A percentile compares a stretch with the other conserved stretches of the same genome.
Conservation (phyloP, 257 asterid genomes). For the Scutellaria galericulata region DNA sequence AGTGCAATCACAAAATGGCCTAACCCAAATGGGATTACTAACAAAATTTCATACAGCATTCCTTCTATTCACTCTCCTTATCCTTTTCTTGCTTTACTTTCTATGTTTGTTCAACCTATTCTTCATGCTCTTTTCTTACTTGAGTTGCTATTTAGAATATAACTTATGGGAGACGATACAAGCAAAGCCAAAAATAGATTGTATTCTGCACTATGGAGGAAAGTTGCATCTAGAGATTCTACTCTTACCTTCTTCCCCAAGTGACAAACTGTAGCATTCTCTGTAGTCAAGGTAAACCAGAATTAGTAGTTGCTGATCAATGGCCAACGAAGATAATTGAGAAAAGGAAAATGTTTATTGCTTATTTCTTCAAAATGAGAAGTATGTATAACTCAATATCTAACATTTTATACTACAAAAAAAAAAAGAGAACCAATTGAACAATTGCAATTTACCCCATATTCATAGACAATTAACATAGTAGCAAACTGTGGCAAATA, state of each 20-base stretch:
- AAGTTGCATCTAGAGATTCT: slow-evolving; percentile 18
- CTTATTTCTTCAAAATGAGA: slow-evolving; percentile 47
- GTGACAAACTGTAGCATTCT: slow-evolving; percentile 30
- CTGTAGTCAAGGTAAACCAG: slow-evolving; percentile 39
- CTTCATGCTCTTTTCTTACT: too few relatives aligned
- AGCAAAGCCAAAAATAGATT: slow-evolving; percentile 15
- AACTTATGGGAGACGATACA: background rate
- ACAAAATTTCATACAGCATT: too few relatives aligned
- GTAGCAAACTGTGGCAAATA: slow-evolving; percentile 52
- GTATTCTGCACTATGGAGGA: background rate
- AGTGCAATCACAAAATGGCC: too few relatives aligned
- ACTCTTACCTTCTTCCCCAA: slow-evolving; percentile 37
- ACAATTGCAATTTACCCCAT: slow-evolving; percentile 40
- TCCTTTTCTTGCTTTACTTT: too few relatives aligned
- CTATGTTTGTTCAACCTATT: too few relatives aligned
- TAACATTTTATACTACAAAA: slow-evolving; percentile 48
- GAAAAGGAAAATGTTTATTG: slow-evolving; percentile 36
- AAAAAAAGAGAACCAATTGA: slow-evolving; percentile 46
- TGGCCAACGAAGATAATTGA: background rate
- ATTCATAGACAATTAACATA: slow-evolving; percentile 35
- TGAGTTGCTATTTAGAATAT: too few relatives aligned
- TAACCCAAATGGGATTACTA: too few relatives aligned
- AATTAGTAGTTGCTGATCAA: slow-evolving; percentile 31
- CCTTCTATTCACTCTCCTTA: too few relatives aligned
- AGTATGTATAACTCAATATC: slow-evolving; percentile 51